A percentile compares a stretch with the other conserved stretches of the same genome.
Conservation (phyloP, 2,329 filamentous ascomycete species). For the Fusarium sp. region DNA sequence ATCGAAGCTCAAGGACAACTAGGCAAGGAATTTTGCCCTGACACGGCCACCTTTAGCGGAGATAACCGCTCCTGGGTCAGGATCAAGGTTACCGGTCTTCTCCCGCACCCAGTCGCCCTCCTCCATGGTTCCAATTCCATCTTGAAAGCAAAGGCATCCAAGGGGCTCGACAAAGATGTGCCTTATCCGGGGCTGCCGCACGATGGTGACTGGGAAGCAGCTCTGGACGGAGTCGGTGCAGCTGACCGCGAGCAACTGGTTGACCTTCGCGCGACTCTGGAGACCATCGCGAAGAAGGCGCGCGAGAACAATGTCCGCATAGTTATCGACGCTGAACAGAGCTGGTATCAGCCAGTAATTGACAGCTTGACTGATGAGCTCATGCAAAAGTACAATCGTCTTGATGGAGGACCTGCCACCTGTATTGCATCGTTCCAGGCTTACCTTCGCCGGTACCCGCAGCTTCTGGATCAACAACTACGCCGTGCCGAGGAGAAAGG, state of each 20-base stretch:
- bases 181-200: conserved; percentile 34
- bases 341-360: conserved; percentile 38
- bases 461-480: conserved; percentile 37
- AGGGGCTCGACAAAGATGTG: conserved; percentile 31
- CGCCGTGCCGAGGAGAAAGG: conserved; percentile 30
- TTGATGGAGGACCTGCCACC: conserved; percentile 29
- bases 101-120: conserved; percentile 28
- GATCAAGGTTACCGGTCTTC: conserved; percentile 33
- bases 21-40: conserved; percentile 23
- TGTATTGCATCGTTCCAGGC: conserved; percentile 35
- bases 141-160: conserved; percentile 20
- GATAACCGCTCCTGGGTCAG: conserved; percentile 35
- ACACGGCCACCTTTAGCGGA: conserved; percentile 10
- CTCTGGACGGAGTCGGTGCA: conserved; percentile 10
- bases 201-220: conserved; percentile 36
- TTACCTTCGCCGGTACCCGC: conserved; percentile 34
- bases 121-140: conserved; percentile 31
- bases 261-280: conserved; percentile 18
- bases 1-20: conserved; percentile 29
- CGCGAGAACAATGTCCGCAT: conserved; percentile 34
- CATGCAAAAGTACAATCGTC: conserved; percentile 36
- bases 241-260: conserved; percentile 27
- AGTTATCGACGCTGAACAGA: conserved; percentile 37
- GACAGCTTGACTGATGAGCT: conserved; percentile 35
- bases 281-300: conserved; percentile 29